Evolutionary conservation across 208 protist genomes (phyloP).

Genomic region (Leishmania lainsoni): DNA sequence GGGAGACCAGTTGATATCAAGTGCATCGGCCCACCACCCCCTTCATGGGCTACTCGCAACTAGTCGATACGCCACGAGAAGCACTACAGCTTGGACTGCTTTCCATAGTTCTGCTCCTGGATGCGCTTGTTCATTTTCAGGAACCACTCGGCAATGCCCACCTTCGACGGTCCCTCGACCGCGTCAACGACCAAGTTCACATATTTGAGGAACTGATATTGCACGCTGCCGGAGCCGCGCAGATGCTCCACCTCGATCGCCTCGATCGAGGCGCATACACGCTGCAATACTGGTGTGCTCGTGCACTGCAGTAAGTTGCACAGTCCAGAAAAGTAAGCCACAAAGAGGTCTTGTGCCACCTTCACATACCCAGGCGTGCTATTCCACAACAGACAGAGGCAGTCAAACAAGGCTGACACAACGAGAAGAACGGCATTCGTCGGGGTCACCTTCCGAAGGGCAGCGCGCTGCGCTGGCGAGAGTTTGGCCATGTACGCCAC

Average conservation of each 20-base stretch:
- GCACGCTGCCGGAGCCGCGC: slow-evolving; percentile 42
- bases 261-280: slow-evolving; percentile 85
- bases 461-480: slow-evolving; percentile 22
- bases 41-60: background rate
- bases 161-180: slow-evolving; percentile 62
- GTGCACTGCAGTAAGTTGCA: slow-evolving; percentile 79
- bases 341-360: slow-evolving; percentile 52
- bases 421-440: slow-evolving; percentile 71
- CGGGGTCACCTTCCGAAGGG: slow-evolving; percentile 55
- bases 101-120: slow-evolving; percentile 36
- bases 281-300: slow-evolving; percentile 59
- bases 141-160: slow-evolving; percentile 78
- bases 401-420: slow-evolving; percentile 78
- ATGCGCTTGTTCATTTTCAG: slow-evolving; percentile 57
- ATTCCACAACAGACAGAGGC: slow-evolving; percentile 68
- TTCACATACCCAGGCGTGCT: slow-evolving; percentile 31
- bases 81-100: slow-evolving; percentile 43
- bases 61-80: no score
- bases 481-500: slow-evolving; percentile 18
- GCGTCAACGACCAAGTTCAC: slow-evolving; percentile 58
- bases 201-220: slow-evolving; percentile 73
- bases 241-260: slow-evolving; percentile 79
- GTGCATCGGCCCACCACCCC: background rate
- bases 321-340: slow-evolving; percentile 78
- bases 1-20: background rate